These are phyloP conservation scores for Hanseniaspora lachancei DNA, from an alignment of 805 yeast species.

Conservation along the genomic window DNA sequence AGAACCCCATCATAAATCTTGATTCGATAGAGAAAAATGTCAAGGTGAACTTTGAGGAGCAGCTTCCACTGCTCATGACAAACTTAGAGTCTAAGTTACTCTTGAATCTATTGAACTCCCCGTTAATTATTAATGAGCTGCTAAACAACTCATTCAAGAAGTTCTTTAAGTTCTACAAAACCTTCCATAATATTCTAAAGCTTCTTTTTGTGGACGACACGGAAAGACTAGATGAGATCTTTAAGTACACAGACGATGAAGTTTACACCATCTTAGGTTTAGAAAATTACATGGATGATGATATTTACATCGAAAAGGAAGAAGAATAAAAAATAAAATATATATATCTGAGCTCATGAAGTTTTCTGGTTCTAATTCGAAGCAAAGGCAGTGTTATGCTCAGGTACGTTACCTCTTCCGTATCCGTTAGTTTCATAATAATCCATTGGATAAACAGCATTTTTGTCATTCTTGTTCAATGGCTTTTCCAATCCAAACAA, in stretches of 20 bases:
- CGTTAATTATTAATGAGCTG: conserved; percentile 45
- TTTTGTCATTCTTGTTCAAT: conserved; percentile 33
- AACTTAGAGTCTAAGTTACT: conserved; percentile 45
- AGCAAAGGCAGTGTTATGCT: conserved; percentile 23
- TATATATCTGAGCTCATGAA: neutral
- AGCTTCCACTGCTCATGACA: conserved; percentile 45
- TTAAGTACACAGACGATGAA: conserved; percentile 30
- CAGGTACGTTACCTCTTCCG: conserved; percentile 72
- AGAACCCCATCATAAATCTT: conserved; percentile 39
- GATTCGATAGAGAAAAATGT: conserved; percentile 33
- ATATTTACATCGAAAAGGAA: conserved; percentile 12
- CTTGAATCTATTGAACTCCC: conserved; percentile 46
- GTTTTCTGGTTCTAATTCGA: conserved; percentile 9
- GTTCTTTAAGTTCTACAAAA: conserved; percentile 33
- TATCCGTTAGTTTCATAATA: conserved; percentile 82
- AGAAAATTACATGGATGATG: conserved; percentile 27
- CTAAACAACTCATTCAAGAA: conserved; percentile 36
- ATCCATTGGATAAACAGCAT: conserved; percentile 82
- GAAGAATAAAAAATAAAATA: neutral
- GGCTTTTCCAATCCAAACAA: conserved; percentile 57
- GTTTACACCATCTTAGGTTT: conserved; percentile 62
- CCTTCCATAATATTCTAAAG: conserved; percentile 27
- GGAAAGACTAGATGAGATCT: conserved; percentile 17
- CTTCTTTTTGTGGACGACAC: conserved; percentile 25
- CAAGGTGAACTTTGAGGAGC: conserved; percentile 31